Base-by-base conservation (phyloP, 2,329 filamentous ascomycete species). In the Didymella pinodella region DNA sequence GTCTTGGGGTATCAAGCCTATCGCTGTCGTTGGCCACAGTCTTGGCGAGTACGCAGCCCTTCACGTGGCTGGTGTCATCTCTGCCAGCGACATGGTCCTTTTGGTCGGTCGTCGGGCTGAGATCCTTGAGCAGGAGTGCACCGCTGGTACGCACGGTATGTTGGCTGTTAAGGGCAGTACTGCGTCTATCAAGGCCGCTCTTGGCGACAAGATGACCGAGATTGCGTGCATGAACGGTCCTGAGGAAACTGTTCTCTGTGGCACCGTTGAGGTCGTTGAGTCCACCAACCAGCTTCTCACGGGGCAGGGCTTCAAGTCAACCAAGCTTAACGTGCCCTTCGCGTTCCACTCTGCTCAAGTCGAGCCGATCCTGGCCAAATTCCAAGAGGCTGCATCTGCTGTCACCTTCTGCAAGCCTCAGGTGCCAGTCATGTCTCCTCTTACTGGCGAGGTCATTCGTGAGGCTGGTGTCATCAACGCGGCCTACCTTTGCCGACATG, bases 191-290 rank as follows among this genome's bases (percentile, higher is more conserved):
- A 81, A 77, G 44, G 81, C 84, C 25, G 82, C 82, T 50, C 76
- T 83, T 59, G 81, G 86, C 18, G 72, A 74, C 55, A 79, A 80
- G 64, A 81, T 81, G 67, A 78, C 78, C 32, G 83, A 85, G 65
- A 77, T 88, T 60, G 89, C 91, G 16, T 95, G 92, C 79, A 84
- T 92, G 73, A 96, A 96, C 66, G 87, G 89, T 0, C 87, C 88
- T 0, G 82, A 86, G 49, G 90, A 92, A 72, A 93, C 88, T 10
- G 92, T 95, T 2, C 81, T 95, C n/a, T 86, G 85, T 61, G 86
- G 85, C 16, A 83, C 83, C 54, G 83, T 85, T 48, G 81, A 86
- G 38, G 82, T 88, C 60, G 85, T 90, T 53, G 80, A 85, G 58
- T 79, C 79, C 4, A 79, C 87, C 16, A 81, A 75, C 57, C 75